Conservation (phyloP, 2,329 filamentous ascomycete species). For the Aspergillus eucalypticola region DNA sequence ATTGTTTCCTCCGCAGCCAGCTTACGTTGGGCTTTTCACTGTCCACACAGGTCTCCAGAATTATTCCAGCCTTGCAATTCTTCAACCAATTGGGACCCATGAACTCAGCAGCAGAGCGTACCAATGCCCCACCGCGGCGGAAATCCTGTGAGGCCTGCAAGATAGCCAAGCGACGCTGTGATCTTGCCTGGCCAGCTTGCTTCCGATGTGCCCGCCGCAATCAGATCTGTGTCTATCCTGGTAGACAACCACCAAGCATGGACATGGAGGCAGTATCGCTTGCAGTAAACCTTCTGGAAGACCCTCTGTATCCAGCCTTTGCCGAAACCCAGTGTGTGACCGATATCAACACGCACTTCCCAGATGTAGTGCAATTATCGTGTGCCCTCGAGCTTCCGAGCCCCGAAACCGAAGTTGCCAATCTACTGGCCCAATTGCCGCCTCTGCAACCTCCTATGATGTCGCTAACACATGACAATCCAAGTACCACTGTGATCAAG, state of each 20-base stretch:
- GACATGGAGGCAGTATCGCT: slow-evolving; percentile 5
- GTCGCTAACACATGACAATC: not conserved
- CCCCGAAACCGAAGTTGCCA: not conserved
- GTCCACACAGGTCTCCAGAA: not conserved
- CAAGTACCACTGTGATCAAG: not conserved
- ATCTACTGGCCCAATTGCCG: not conserved
- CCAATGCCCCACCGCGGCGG: slow-evolving; percentile 50
- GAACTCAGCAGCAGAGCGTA: slow-evolving; percentile 31
- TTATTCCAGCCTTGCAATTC: not conserved
- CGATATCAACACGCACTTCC: not conserved
- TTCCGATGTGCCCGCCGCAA: slow-evolving; percentile 53
- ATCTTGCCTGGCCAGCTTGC: slow-evolving; percentile 54
- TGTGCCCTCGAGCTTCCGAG: not conserved
- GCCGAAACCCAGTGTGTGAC: not conserved
- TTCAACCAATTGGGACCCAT: not conserved
- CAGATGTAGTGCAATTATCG: not conserved
- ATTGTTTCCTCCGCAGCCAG: not conserved
- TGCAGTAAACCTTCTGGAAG: not conserved
- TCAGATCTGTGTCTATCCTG: slow-evolving; percentile 52
- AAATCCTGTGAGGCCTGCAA: slow-evolving; percentile 61
- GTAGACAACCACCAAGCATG: slow-evolving; percentile 18
- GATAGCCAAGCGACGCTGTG: slow-evolving; percentile 59
- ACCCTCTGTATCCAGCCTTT: not conserved
- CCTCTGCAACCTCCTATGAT: not conserved
- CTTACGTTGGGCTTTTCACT: not conserved